Base-by-base conservation (phyloP, 768 basidiomycete species). In the Kwoniella sp. region DNA sequence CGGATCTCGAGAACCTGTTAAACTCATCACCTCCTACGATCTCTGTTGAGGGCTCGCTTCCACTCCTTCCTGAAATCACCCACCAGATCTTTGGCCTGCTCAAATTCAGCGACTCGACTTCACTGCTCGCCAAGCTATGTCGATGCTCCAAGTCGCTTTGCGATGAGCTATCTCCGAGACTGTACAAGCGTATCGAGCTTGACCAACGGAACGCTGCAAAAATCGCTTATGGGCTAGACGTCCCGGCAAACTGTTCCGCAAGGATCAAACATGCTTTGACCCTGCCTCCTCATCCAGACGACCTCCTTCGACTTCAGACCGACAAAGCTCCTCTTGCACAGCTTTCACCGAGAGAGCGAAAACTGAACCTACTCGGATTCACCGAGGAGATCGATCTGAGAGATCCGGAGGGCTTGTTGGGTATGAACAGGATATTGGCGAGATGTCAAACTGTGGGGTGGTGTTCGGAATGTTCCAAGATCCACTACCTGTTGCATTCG, bases 101-200 rank as follows among this genome's bases (percentile, higher is more conserved):
- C 25, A 36, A 36, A 15, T 40, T n/a, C 9, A 21, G n/a, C 21
- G 24, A 2, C 55, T 13, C 29, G 12, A 10, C 22, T 8, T 15
- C 19, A 4, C 6, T 40, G 1, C 30, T 55, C 3, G 19, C 29
- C 6, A 36, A 26, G 9, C 37, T 55, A 7, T 21, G 37, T 1
- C 30, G 21, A 55, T 55, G 55, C 25, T 55, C 55, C 21, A n/a
- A 37, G 40, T 33, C 33, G 33, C 10, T 55, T 1, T 55, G 33
- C 33, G 29, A 44, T 13, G 55, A 55, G 37, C 25, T 55, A 13
- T 22, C 22, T 17, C 55, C 55, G 12, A 37, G 2, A 3, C 21
- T 55, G 22, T 55, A 55, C 55, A 33, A 26, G 33, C 29, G 24
- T 2, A 6, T 55, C 25, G 15, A 3, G 10, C 33, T 55, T 12